phyloP scores from a whole-genome alignment of 2,329 filamentous ascomycete species.

The Harringtonia lauricola region DNA sequence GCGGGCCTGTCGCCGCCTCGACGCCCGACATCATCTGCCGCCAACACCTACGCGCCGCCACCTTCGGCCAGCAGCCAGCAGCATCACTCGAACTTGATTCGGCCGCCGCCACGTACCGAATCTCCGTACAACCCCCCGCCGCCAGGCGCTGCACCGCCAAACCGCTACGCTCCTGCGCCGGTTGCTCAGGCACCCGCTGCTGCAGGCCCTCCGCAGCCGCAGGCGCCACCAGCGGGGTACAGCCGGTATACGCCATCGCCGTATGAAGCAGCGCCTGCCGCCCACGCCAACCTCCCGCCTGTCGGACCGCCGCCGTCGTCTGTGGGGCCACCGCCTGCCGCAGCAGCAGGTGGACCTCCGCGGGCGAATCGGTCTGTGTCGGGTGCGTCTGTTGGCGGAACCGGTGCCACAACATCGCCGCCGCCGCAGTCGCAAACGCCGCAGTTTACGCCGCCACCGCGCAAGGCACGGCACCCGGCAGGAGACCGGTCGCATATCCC shows the following conservation, averaged over 20 bases:
- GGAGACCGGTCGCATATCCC: constrained; percentile 90
- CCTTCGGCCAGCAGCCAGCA: constrained; percentile 22
- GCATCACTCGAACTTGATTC: constrained; percentile 21
- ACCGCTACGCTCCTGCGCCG: constrained; percentile 64
- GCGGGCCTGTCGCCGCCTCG: constrained; percentile 36
- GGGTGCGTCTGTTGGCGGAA: too few species aligned
- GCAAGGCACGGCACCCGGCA: constrained; percentile 59
- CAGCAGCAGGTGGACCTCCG: constrained; percentile 25
- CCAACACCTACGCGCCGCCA: constrained; percentile 55
- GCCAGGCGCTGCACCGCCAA: constrained; percentile 54
- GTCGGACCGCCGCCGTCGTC: constrained; percentile 25
- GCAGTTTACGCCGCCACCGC: constrained; percentile 28
- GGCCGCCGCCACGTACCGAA: constrained; percentile 58
- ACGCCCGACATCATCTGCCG: constrained; percentile 41
- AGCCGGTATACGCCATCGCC: constrained; percentile 50
- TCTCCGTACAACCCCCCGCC: constrained; percentile 84
- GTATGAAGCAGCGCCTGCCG: constrained; percentile 28
- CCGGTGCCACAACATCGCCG: too few species aligned
- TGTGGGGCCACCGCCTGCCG: constrained; percentile 8
- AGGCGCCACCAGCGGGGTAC: constrained; percentile 14
- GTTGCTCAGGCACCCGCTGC: constrained; percentile 31
- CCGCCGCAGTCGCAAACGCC: too few species aligned
- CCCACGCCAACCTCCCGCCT: constrained; percentile 25
- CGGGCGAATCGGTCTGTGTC: constrained; percentile 19
- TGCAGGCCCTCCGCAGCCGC: constrained; percentile 32